Evolutionary conservation across 208 protist species (phyloP).

Genomic region (Crithidia expoeki): DNA sequence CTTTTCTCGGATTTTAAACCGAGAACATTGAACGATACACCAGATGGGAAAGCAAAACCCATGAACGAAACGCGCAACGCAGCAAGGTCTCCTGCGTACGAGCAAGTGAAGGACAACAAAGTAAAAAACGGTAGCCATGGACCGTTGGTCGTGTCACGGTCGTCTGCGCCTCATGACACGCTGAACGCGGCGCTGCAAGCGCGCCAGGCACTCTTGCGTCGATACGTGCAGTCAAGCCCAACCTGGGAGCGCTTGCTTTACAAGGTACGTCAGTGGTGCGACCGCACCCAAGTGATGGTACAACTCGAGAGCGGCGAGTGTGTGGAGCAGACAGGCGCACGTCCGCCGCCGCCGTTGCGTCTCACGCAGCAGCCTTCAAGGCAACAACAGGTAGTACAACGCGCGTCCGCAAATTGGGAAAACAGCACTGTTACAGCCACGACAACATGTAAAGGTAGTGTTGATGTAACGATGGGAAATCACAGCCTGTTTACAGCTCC

Average conservation of each 20-base stretch:
- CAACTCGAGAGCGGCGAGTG: constrained; percentile 33
- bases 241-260: constrained; percentile 38
- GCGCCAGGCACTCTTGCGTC: constrained; percentile 30
- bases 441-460: too few relatives aligned
- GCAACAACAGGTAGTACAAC: neutral
- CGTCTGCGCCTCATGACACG: neutral
- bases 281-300: constrained; percentile 42
- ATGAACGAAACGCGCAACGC: neutral
- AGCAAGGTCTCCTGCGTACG: neutral
- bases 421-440: too few relatives aligned
- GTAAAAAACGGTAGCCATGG: neutral
- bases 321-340: constrained; percentile 21
- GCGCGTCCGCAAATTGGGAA: neutral
- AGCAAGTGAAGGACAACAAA: neutral
- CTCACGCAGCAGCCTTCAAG: neutral
- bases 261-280: constrained; percentile 60
- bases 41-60: neutral
- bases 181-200: constrained; percentile 29
- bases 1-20: constrained; percentile 15
- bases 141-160: neutral
- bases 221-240: constrained; percentile 26
- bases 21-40: neutral
- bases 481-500: too few relatives aligned
- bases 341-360: neutral
- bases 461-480: too few relatives aligned